Evolutionary conservation across 305 asterid genomes (phyloP).

Genomic region (Fraxinus albicans): DNA sequence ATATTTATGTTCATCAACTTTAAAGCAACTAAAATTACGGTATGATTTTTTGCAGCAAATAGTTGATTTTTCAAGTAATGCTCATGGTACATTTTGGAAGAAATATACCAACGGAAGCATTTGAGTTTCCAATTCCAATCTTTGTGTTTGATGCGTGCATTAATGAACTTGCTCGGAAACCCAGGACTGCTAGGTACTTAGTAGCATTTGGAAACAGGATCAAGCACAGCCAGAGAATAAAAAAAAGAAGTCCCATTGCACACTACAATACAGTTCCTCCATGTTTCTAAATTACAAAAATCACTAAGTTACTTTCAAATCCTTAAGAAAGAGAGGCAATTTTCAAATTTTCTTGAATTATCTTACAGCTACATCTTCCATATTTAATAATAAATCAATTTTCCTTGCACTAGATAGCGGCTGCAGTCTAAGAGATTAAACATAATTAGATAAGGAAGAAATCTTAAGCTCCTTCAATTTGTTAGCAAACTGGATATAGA

Average conservation of each 20-base stretch:
- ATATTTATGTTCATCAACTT: background rate
- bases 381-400: conserved; percentile 5
- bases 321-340: background rate
- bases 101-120: background rate
- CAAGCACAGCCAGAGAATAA: background rate
- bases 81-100: background rate
- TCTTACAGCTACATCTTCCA: conserved; percentile 2
- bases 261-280: background rate
- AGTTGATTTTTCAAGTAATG: background rate
- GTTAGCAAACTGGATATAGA: conserved; percentile 15
- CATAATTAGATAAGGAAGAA: conserved; percentile 8
- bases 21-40: background rate
- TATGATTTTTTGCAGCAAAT: background rate
- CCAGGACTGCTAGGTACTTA: background rate
- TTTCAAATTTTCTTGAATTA: background rate
- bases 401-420: conserved; percentile 7
- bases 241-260: background rate
- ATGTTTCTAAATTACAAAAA: conserved; percentile 1
- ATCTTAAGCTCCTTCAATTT: background rate
- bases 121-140: background rate
- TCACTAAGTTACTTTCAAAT: background rate
- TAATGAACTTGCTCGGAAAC: background rate
- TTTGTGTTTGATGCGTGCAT: background rate
- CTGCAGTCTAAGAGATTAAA: conserved; percentile 10
- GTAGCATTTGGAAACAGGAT: conserved; percentile 1